phyloP scores from a whole-genome alignment of 306 rosid genomes.

The Lithocarpus polystachyus region DNA sequence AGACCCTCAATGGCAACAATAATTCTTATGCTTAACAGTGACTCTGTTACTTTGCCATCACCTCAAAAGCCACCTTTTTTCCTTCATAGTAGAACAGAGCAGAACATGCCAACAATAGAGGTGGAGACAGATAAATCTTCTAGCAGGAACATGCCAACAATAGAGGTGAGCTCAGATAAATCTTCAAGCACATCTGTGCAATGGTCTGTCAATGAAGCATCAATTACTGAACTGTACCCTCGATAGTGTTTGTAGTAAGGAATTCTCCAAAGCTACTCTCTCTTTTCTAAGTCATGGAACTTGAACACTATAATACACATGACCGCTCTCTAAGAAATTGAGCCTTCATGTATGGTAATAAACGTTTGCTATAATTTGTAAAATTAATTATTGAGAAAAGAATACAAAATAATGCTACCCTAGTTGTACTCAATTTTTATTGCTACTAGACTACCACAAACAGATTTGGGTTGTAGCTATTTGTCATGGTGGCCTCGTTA shows the following conservation, averaged over 20 bases:
- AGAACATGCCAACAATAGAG: background rate
- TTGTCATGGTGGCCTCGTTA: too few relatives aligned
- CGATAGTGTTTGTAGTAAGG: background rate
- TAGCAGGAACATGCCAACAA: background rate
- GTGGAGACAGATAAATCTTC: background rate
- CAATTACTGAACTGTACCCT: background rate
- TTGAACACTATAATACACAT: too few relatives aligned
- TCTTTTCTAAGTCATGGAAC: background rate
- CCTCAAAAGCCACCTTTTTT: conserved; percentile 4
- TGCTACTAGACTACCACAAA: too few relatives aligned
- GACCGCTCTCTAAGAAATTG: too few relatives aligned
- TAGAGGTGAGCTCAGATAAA: background rate
- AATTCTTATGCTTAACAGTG: conserved; percentile 24
- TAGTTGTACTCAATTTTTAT: too few relatives aligned
- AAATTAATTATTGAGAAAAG: too few relatives aligned
- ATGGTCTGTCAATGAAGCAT: background rate
- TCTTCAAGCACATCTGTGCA: background rate
- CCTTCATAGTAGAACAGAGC: background rate
- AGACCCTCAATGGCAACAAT: conserved; percentile 35
- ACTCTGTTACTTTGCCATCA: background rate
- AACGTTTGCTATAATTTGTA: too few relatives aligned
- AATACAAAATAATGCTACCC: too few relatives aligned
- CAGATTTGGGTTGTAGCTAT: too few relatives aligned
- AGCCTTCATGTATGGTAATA: too few relatives aligned
- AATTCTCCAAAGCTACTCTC: background rate